These are phyloP conservation scores for Agaricus bisporus DNA, from an alignment of 768 basidiomycete genomes.

Conservation along the genomic window DNA sequence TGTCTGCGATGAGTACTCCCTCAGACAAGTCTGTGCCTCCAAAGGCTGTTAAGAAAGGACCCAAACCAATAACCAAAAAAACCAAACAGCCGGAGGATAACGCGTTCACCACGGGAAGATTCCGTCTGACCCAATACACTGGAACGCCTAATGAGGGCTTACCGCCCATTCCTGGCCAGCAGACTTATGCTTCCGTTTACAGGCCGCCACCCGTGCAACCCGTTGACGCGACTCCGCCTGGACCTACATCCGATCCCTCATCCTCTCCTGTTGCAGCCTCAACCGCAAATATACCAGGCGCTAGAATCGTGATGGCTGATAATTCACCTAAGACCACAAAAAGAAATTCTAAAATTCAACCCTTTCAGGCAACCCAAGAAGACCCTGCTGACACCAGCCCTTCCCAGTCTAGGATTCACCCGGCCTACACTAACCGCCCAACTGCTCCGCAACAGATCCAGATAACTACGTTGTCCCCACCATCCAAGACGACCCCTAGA, in stretches of 20 bases:
- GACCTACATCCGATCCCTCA: not conserved
- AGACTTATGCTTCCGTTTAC: conserved; percentile 36
- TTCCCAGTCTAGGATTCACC: not conserved
- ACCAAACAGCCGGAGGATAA: conserved; percentile 4
- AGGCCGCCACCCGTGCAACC: conserved; percentile 13
- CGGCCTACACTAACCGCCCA: not conserved
- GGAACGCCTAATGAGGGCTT: conserved; percentile 22
- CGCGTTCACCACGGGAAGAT: conserved; percentile 25
- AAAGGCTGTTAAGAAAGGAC: conserved; percentile 19
- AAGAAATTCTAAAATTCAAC: not conserved
- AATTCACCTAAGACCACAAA: not conserved
- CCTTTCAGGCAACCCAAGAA: not conserved
- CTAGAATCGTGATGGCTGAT: conserved; percentile 1
- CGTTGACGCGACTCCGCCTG: conserved; percentile 4
- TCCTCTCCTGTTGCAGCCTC: not conserved
- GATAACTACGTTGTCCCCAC: not conserved
- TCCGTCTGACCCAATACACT: conserved; percentile 39
- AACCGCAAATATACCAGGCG: not conserved
- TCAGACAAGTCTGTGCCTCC: conserved; percentile 3
- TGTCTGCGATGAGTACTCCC: conserved; percentile 9
- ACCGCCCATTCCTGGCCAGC: conserved; percentile 28
- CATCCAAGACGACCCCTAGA: not conserved
- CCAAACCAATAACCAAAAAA: conserved; percentile 8
- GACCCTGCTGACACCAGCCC: conserved; percentile 1
- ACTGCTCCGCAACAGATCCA: not conserved